Evolutionary conservation across 2,329 filamentous ascomycete genomes (phyloP), one percentile per base, ranked within the genome.

Genomic region (Aspergillus sp.): DNA sequence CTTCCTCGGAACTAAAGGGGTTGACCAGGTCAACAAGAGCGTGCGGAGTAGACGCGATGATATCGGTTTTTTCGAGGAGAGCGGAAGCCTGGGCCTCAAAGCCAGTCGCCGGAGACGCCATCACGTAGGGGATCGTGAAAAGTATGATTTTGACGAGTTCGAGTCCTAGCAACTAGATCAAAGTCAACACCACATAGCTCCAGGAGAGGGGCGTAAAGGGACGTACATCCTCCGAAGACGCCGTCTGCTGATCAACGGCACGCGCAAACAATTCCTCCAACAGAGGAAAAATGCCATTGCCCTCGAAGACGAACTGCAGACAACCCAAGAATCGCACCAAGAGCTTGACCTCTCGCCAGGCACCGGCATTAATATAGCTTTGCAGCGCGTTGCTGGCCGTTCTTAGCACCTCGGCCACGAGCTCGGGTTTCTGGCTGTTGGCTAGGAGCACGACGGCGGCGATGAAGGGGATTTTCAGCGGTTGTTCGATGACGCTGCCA

Each of bases 121-220:
- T 83, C 46, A 88, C 76, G 65, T 97, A 98, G 0, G 93, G 91
- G 48, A 98, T 86, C 0, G 91, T 95, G 42, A 96, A 80, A 40
- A 97, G 80, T 54, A 98, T 96, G 57, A 96, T 90, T 70, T 96
- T 97, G 65, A 96, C 89, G 32, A 98, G 79, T 71, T 97, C 93
- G 38, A 94, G 70, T 19, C 81, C 80, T 43, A 85, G 70, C 39
- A 79, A 70, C 76, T 81, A 53, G 57, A 52, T 51, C 39, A 39
- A 41, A 29, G 48, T 63, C 47, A 61, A 51, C 44, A 33, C 5
- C 8, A 10, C 8, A 33, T 38, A 5, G 42, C 29, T 28, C 28
- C 10, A 28, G 19, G 19, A 19, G 19, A 19, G 19, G 19, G 19
- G 26, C 29, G 39, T 38, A 39, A 33, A 28, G 12, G 12, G 33